These are phyloP conservation scores for Myxozyma vanderwaltii DNA, from an alignment of 805 yeast species.

Conservation along the genomic window DNA sequence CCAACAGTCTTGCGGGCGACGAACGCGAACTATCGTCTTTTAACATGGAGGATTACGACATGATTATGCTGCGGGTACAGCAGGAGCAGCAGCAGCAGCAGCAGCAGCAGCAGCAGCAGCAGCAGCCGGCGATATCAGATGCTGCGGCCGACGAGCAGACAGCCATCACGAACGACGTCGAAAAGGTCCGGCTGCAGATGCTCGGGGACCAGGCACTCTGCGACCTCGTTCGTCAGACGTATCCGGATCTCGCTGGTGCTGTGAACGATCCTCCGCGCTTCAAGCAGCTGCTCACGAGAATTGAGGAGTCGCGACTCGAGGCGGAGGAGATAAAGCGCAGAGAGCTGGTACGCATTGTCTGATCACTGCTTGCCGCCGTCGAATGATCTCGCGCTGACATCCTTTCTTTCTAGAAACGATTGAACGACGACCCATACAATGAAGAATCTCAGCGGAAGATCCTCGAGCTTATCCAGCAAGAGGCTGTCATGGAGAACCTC, in stretches of 20 bases:
- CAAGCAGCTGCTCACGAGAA: constrained; percentile 42
- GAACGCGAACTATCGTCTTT: constrained; percentile 50
- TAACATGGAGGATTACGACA: constrained; percentile 59
- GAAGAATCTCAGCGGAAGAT: constrained; percentile 69
- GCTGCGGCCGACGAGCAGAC: constrained; percentile 12
- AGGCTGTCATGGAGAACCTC: constrained; percentile 75
- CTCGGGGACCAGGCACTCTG: constrained; percentile 42
- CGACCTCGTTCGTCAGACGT: constrained; percentile 42
- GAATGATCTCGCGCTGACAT: too few relatives aligned
- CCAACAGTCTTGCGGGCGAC: constrained; percentile 45
- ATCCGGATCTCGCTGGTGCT: constrained; percentile 53
- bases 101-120: constrained; percentile 1
- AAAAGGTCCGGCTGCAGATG: constrained; percentile 43
- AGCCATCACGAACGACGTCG: constrained; percentile 36
- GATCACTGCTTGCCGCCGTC: too few relatives aligned
- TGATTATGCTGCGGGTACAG: constrained; percentile 47
- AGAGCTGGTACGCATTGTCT: constrained; percentile 44
- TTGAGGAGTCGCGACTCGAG: constrained; percentile 38
- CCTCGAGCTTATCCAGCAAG: constrained; percentile 63
- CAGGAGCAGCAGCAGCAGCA: constrained; percentile 1
- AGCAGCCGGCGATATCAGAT: neutral
- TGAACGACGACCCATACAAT: constrained; percentile 68
- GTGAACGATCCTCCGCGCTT: constrained; percentile 55
- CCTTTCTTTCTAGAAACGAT: constrained; percentile 37
- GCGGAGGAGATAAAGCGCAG: constrained; percentile 45